Conservation (phyloP, 768 basidiomycete species). For the Boletus edulis region DNA sequence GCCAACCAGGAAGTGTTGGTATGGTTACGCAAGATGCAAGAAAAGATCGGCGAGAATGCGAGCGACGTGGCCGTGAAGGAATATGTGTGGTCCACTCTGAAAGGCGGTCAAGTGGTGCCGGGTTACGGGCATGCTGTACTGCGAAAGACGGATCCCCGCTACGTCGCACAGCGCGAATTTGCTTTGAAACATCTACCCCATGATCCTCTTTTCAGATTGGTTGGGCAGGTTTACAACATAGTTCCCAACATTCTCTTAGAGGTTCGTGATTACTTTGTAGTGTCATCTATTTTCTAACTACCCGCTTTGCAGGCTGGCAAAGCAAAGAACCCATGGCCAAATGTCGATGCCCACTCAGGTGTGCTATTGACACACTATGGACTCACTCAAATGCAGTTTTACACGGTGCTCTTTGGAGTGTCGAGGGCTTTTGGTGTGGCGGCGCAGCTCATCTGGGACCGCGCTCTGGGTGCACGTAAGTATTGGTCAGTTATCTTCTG, state of each 20-base stretch:
- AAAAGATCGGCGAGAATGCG: conserved; percentile 80
- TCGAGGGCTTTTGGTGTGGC: conserved; percentile 92
- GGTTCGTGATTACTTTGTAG: conserved; percentile 35
- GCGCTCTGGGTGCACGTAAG: conserved; percentile 87
- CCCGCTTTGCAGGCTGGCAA: conserved; percentile 64
- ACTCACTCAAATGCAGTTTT: conserved; percentile 89
- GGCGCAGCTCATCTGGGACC: conserved; percentile 90
- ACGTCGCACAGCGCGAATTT: conserved; percentile 88
- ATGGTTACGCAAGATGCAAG: conserved; percentile 94
- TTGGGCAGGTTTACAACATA: conserved; percentile 82
- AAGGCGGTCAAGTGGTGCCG: conserved; percentile 90
- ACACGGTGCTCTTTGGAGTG: conserved; percentile 96
- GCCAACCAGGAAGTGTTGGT: conserved; percentile 97
- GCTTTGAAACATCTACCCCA: conserved; percentile 81
- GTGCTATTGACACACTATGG: conserved; percentile 85
- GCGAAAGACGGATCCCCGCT: conserved; percentile 90
- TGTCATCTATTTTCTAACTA: not conserved
- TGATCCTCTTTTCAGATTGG: conserved; percentile 92
- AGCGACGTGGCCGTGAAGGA: conserved; percentile 87
- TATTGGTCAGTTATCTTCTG: conserved; percentile 11
- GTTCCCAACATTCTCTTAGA: conserved; percentile 90
- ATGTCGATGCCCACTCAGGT: conserved; percentile 97
- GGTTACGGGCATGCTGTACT: conserved; percentile 88
- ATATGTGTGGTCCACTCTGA: conserved; percentile 94
- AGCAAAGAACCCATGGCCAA: conserved; percentile 94